Evolutionary conservation across 495 filamentous ascomycete species (phyloP).

Genomic region (Diplogelasinospora grovesii): DNA sequence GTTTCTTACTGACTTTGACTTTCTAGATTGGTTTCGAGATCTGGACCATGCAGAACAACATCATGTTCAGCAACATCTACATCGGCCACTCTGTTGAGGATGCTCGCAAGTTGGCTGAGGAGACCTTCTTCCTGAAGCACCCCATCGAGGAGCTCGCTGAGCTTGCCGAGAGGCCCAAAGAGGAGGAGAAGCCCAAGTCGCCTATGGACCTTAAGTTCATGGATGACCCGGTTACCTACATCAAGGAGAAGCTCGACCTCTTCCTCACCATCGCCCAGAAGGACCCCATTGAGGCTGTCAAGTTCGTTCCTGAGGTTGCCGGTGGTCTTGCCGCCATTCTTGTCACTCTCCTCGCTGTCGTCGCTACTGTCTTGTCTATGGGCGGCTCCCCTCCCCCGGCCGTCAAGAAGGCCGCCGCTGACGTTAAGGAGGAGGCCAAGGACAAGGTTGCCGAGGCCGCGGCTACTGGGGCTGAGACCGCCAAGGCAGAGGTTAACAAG

Average conservation of each 20-base stretch:
- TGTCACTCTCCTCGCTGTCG: slow-evolving; percentile 60
- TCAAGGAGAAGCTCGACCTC: slow-evolving; percentile 85
- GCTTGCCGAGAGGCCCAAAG: slow-evolving; percentile 75
- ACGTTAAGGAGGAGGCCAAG: slow-evolving; percentile 65
- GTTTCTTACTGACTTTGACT: slow-evolving; percentile 1
- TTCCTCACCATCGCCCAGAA: slow-evolving; percentile 80
- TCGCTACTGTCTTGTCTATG: slow-evolving; percentile 48
- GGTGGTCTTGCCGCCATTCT: slow-evolving; percentile 66
- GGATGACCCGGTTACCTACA: slow-evolving; percentile 83
- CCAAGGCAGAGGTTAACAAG: slow-evolving; percentile 55
- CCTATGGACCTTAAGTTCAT: slow-evolving; percentile 78
- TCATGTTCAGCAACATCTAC: slow-evolving; percentile 99
- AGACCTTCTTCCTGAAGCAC: slow-evolving; percentile 92
- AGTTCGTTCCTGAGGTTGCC: slow-evolving; percentile 86
- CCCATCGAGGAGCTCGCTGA: slow-evolving; percentile 77
- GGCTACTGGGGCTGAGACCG: slow-evolving; percentile 57
- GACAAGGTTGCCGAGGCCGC: slow-evolving; percentile 71
- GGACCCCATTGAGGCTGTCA: slow-evolving; percentile 83
- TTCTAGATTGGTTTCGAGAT: slow-evolving; percentile 89
- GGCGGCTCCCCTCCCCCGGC: slow-evolving; percentile 35
- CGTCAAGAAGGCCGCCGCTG: slow-evolving; percentile 53
- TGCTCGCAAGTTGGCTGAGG: slow-evolving; percentile 79
- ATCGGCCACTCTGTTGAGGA: slow-evolving; percentile 96
- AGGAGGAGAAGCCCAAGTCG: slow-evolving; percentile 54
- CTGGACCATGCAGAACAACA: slow-evolving; percentile 99